Base-by-base conservation (phyloP, 2,329 filamentous ascomycete species). In the Monosporascus sp. region DNA sequence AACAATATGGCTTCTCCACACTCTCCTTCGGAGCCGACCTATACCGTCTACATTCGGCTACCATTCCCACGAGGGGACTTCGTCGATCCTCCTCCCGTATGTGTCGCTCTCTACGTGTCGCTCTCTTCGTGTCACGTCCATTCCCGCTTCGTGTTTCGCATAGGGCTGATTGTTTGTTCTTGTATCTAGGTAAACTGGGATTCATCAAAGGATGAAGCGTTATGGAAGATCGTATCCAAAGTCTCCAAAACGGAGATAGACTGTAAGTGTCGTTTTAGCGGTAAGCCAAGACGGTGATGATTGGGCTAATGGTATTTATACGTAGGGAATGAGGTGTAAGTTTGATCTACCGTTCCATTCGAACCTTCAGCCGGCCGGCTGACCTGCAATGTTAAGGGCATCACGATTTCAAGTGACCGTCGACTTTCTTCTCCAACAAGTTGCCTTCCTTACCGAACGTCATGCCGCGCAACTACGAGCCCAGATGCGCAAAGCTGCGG, bases 221-320 rank as follows among this genome's bases (percentile, higher is more conserved):
- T 99, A 17, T 99, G 94, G 94, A 89, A 89, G 69, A 84, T 96
- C 50, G 81, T 97, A 6, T 96, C 91, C 0, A 86, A 86, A 56
- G 85, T 87, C 35, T 85, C 89, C 2, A 90, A 91, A 67, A 88
- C 85, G 53, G 88, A 96, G 65, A 85, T 97, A 65, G 85, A 97
- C 68, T 99, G 93, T 95, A 76, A 69, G 77, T 64, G 38, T 37
- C 47, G 38, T 24, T 7, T 45, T 55, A 35, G 37, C 22, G 44
- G 31, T 48, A 45, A 40, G 41, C 14, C 48, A 43, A 20, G 55
- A n/a, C 26, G n/a, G 47, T 50, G 40, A 50, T 19, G 19, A 8
- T 37, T 41, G 16, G 22, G 50, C 47, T 51, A 51, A 52, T 61
- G 47, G 58, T 54, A 48, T 49, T 27, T 50, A 50, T 22, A 37